Evolutionary conservation across 1,284 basidiomycete genomes (phyloP), one percentile per base, ranked within the genome.

Genomic region (Ceratobasidium sp.): DNA sequence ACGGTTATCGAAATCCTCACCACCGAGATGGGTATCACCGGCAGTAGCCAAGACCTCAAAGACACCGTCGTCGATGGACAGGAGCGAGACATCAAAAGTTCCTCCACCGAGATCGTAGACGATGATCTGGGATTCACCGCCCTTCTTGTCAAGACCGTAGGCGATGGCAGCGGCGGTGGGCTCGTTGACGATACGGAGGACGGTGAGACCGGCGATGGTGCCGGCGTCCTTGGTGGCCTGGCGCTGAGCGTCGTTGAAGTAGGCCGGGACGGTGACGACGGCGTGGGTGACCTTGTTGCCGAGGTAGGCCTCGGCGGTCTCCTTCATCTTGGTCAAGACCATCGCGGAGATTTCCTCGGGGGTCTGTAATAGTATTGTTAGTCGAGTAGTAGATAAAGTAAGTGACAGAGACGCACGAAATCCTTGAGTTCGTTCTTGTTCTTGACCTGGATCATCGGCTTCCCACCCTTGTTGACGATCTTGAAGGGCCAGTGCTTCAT

Each of bases 101-200:
- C 90, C 98, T 90, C 97, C 97, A 85, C 97, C 97, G 80, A 99
- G 91, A 90, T 99, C 97, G 91, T 98, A 99, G 86, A 99, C 99
- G 85, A 99, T 92, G 80, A 99, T 97, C 85, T 97, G 98, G 89
- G 96, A 96, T 91, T 99, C 96, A 80, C 90, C 94, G 82, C 93
- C 91, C 86, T 96, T 92, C 83, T 93, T 85, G 83, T 90, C 89
- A 79, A 91, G 88, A 86, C 90, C 90, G 85, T 88, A 88, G 70
- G 86, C 87, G 79, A 87, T 87, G 80, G 87, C 87, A 78, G 87
- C 87, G 77, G 87, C 87, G 80, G 87, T 87, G 77, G 87, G 87
- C 84, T 91, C 90, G 88, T 91, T 91, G 88, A 91, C 90, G 88
- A 91, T 91, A 85, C 90, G 90, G 84, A 91, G 88, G 81, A 91